Evolutionary conservation across 1,284 basidiomycete species (phyloP).

Genomic region (Pseudozyma tsukubaensis): DNA sequence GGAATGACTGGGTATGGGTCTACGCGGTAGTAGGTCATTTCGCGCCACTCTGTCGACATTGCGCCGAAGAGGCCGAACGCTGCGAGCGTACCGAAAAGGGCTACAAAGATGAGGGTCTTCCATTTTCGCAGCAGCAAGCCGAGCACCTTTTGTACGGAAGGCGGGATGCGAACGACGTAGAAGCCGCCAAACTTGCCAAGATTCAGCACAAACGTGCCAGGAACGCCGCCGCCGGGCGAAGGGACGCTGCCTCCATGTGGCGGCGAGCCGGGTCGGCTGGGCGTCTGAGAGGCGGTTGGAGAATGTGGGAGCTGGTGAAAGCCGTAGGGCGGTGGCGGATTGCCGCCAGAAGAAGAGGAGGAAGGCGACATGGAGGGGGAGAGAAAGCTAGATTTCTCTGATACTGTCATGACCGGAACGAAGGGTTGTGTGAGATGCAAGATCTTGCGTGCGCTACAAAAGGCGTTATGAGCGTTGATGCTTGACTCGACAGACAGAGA

Average conservation of each 20-base stretch:
- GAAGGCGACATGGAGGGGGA: conserved; percentile 59
- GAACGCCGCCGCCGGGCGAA: conserved; percentile 43
- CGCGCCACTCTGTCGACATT: conserved; percentile 67
- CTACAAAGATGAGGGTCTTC: conserved; percentile 64
- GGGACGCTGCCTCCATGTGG: conserved; percentile 60
- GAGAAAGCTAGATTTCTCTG: conserved; percentile 52
- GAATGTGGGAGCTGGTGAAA: conserved; percentile 61
- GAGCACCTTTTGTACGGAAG: conserved; percentile 48
- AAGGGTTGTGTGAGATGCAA: conserved; percentile 1
- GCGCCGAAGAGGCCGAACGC: conserved; percentile 64
- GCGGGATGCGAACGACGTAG: conserved; percentile 57
- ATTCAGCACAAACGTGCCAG: conserved; percentile 60
- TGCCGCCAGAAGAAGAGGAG: conserved; percentile 55
- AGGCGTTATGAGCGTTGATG: too few relatives aligned
- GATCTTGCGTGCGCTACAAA: too few relatives aligned
- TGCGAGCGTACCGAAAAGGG: conserved; percentile 53
- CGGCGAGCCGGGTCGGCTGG: conserved; percentile 56
- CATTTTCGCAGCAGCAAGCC: conserved; percentile 58
- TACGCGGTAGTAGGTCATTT: conserved; percentile 67
- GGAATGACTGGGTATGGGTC: conserved; percentile 64
- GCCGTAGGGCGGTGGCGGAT: conserved; percentile 62
- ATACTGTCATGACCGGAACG: conserved; percentile 36
- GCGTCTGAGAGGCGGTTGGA: conserved; percentile 53
- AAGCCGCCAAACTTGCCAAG: conserved; percentile 61
- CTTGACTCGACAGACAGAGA: too few relatives aligned